phyloP scores from a whole-genome alignment of 1,284 basidiomycete species.

The Puccinia polysora region DNA sequence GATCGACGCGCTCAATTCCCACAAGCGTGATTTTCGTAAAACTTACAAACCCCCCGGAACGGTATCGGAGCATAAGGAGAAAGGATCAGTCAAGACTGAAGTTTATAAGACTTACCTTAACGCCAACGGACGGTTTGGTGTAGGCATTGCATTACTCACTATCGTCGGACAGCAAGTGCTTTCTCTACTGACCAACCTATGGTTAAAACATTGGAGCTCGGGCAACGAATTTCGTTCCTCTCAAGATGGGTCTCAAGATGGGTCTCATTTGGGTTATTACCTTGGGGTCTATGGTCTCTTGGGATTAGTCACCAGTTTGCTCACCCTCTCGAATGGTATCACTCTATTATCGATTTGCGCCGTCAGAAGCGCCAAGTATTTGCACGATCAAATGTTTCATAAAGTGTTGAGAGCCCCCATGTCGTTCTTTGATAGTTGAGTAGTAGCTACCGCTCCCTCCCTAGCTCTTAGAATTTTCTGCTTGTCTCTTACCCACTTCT shows the following conservation, averaged over 20 bases:
- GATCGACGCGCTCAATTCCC: conserved; percentile 45
- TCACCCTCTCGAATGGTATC: conserved; percentile 13
- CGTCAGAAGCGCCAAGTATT: conserved; percentile 65
- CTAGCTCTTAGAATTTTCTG: not conserved
- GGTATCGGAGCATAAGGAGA: conserved; percentile 73
- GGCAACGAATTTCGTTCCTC: conserved; percentile 57
- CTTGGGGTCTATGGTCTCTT: conserved; percentile 33
- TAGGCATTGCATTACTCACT: conserved; percentile 30
- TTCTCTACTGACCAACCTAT: conserved; percentile 22
- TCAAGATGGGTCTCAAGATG: conserved; percentile 47
- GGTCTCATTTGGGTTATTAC: conserved; percentile 23
- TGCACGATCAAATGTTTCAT: conserved; percentile 55
- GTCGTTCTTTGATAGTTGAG: conserved; percentile 80
- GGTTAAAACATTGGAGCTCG: conserved; percentile 41
- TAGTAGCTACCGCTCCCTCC: conserved; percentile 55
- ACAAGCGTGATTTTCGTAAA: conserved; percentile 45
- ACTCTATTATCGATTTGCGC: conserved; percentile 72
- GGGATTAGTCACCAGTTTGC: conserved; percentile 8
- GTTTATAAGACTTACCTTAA: conserved; percentile 75
- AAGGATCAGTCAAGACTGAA: conserved; percentile 70
- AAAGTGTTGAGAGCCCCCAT: conserved; percentile 76
- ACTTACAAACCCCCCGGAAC: conserved; percentile 51
- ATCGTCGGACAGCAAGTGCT: conserved; percentile 21
- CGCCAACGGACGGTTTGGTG: conserved; percentile 71
- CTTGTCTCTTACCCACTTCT: not conserved